Base-by-base conservation (phyloP, 768 basidiomycete genomes). In the Suillus americanus region DNA sequence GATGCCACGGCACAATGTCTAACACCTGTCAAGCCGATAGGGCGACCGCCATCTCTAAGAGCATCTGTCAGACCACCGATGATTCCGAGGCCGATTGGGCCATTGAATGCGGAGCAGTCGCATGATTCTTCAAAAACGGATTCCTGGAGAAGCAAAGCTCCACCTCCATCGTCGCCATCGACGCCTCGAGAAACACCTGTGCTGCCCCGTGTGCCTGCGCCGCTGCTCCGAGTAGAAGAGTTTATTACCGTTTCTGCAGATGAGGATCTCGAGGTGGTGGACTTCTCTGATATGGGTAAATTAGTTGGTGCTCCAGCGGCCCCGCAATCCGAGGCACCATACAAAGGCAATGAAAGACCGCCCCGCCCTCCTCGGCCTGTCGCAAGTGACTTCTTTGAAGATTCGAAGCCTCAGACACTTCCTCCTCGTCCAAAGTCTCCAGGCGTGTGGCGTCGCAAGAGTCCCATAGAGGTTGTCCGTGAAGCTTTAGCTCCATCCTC, bases 341-440 rank as follows among this genome's bases (percentile, higher is more conserved):
- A 69, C 8, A 20, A 62, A 51, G 50, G 67, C 43, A 46, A 69
- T 66, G 65, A 74, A 45, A 67, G 71, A 45, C 68, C 62, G n/a
- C 60, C 64, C 23, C 78, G 79, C 25, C 70, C 79, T 25, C 65
- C 79, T 12, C 79, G 87, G 53, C 84, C 87, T 28, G 81, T 85
- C 25, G 89, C 91, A 8, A 85, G 85, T 62, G 90, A 92, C 74
- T 91, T 90, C 77, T 90, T 92, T 68, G 86, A 87, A n/a, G 87
- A 88, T 61, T 30, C 40, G 1, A 25, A 59, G 12, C 57, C 40
- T 59, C 57, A 59, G 18, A 56, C 69, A 55, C 56, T 66, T 25
- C 63, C 70, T 41, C 66, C 72, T 28, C 71, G 76, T 46, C 80
- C 74, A 66, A 72, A 70, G 25, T 81, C 83, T 57, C 71, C 75